Conservation (phyloP, 106 monocot species). For the Allium sativum region DNA sequence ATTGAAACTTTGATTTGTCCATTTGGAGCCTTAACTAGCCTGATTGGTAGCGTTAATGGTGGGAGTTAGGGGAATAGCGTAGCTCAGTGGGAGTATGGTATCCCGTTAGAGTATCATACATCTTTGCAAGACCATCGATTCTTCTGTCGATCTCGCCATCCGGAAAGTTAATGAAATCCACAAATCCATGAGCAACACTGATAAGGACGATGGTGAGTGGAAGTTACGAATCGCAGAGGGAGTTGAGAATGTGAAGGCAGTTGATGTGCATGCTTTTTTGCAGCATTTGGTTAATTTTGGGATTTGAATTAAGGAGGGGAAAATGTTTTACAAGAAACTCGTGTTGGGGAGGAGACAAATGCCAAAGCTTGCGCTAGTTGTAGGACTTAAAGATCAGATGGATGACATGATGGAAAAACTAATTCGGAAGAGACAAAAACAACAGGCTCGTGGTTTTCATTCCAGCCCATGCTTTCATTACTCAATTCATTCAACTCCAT, state of each 20-base stretch:
- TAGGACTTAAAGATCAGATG: constrained; percentile 73
- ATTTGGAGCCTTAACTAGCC: too few relatives aligned
- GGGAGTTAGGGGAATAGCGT: too few relatives aligned
- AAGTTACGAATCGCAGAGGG: constrained; percentile 54
- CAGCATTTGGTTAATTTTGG: constrained; percentile 83
- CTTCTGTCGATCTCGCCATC: constrained; percentile 40
- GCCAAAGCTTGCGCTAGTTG: constrained; percentile 65
- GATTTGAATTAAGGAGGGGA: constrained; percentile 48
- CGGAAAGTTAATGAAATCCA: constrained; percentile 25
- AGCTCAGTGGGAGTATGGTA: too few relatives aligned
- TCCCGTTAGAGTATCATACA: too few relatives aligned
- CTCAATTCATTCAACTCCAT: too few relatives aligned
- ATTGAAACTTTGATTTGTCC: too few relatives aligned
- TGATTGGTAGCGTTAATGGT: too few relatives aligned
- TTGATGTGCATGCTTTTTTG: constrained; percentile 73
- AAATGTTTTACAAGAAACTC: constrained; percentile 56
- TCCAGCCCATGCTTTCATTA: too few relatives aligned
- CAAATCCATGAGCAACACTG: constrained; percentile 7
- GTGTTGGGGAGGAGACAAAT: constrained; percentile 76
- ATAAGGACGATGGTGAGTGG: constrained; percentile 31
- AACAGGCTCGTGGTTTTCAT: too few relatives aligned
- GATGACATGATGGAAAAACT: constrained; percentile 75
- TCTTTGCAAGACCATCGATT: constrained; percentile 55
- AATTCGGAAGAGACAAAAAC: constrained; percentile 70
- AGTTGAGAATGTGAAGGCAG: constrained; percentile 44